phyloP scores from a whole-genome alignment of 2,329 filamentous ascomycete species.

The Sarocladium brachiariae region DNA sequence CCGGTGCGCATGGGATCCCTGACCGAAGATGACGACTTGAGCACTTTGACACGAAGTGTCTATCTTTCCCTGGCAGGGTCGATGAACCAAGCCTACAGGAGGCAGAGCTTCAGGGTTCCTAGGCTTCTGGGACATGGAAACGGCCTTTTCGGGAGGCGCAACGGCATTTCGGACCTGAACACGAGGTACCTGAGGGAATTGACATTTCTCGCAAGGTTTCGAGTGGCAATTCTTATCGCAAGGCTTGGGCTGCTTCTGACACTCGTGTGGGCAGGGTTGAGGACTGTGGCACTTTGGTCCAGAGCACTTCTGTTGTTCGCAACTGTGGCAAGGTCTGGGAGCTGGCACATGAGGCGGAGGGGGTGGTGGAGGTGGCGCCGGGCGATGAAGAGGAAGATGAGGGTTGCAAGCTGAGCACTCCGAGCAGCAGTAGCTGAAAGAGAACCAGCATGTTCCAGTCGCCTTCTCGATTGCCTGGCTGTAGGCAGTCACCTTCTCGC shows the following conservation, averaged over 20 bases:
- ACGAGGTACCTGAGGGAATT: no score
- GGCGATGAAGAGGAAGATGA: neutral
- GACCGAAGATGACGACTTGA: constrained; percentile 10
- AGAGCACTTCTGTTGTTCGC: neutral
- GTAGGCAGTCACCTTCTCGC: constrained; percentile 18
- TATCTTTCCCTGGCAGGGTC: neutral
- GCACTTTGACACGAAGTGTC: constrained; percentile 10
- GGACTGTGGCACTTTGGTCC: neutral
- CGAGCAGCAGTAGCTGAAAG: constrained; percentile 20
- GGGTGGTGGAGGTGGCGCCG: no score
- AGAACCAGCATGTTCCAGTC: constrained; percentile 20
- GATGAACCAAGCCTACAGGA: neutral
- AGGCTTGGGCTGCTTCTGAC: neutral
- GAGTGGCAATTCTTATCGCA: neutral
- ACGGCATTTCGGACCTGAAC: no score
- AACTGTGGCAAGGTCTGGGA: neutral
- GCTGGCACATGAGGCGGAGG: no score
- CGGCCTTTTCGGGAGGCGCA: no score
- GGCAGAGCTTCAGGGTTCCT: neutral
- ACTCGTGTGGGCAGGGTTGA: neutral
- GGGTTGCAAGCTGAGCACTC: constrained; percentile 14
- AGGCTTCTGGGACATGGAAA: no score
- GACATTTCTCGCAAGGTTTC: no score
- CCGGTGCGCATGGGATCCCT: neutral
- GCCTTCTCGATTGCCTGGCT: constrained; percentile 17